Base-by-base conservation (phyloP, 1,284 basidiomycete genomes). In the Butyriboletus appendiculatus region DNA sequence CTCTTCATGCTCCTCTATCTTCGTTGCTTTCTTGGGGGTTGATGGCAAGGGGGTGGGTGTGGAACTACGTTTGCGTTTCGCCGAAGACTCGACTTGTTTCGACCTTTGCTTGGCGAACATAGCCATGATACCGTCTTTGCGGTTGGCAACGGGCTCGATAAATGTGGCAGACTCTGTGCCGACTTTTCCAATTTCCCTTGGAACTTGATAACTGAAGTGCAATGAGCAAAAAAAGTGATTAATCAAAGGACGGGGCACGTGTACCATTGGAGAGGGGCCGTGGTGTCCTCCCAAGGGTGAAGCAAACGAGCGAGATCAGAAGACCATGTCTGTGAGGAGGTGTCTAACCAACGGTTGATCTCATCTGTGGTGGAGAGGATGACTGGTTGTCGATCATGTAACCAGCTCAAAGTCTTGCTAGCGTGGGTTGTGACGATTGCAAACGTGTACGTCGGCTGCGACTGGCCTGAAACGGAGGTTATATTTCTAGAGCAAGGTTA, bases 301-400 rank as follows among this genome's bases (percentile, higher is more conserved):
- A 96, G 77, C 18, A 98, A 70, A 40, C 80, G 79, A 38, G 73
- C 80, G 28, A 90, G 79, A 33, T 81, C 79, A 8, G 71, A 66
- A 12, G 80, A 79, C 92, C 88, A 94, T 22, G 66, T 73, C 47
- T 79, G 77, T 2, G 80, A 79, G 10, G 79, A 82, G 12, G 84
- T 88, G 66, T 96, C 90, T 11, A 98, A 80, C 96, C 96, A 98
- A 22, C 71, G 68, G 12, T 77, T 66, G 37, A 95, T 75, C 7
- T 89, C 85, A 5, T 83, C 77, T 43, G 76, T 65, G 1, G 78
- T 77, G 2, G 83, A 77, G 3, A 98, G 80, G 47, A 98, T 89
- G 48, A 95, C 91, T 4, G 96, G 96, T 76, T 96, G 95, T 16
- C 96, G 85, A 64, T 96, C 92, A 70, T 98, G 96, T 32, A 96